phyloP scores from a whole-genome alignment of 2,329 filamentous ascomycete genomes.

The Neopestalotiopsis sp. region DNA sequence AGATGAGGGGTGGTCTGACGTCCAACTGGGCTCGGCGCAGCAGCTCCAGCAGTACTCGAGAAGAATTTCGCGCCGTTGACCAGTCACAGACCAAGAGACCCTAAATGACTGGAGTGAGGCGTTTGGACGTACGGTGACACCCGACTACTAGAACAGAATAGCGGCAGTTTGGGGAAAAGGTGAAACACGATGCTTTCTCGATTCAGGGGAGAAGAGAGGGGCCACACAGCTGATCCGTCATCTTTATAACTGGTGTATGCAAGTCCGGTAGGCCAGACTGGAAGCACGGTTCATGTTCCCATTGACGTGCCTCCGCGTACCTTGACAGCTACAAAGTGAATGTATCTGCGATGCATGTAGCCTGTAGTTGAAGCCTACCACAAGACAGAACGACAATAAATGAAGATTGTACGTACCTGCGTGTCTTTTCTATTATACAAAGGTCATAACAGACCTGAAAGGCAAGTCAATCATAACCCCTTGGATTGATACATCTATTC shows the following conservation, averaged over 20 bases:
- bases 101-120: constrained; percentile 2
- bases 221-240: background rate
- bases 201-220: constrained; percentile 13
- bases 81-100: constrained; percentile 2
- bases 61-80: background rate
- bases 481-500: background rate
- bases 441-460: background rate
- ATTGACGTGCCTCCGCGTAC: background rate
- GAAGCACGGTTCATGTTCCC: no score
- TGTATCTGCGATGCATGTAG: no score
- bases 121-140: constrained; percentile 8
- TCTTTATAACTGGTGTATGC: background rate
- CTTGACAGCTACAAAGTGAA: no score
- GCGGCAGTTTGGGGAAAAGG: constrained; percentile 15
- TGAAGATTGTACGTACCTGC: no score
- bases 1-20: constrained; percentile 4
- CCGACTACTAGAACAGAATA: constrained; percentile 10
- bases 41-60: background rate
- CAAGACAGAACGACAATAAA: no score
- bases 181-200: constrained; percentile 15
- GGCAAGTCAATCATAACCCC: background rate
- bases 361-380: no score
- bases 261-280: background rate
- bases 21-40: background rate
- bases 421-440: no score